phyloP scores from a whole-genome alignment of 768 basidiomycete genomes.

The Postia placenta region DNA sequence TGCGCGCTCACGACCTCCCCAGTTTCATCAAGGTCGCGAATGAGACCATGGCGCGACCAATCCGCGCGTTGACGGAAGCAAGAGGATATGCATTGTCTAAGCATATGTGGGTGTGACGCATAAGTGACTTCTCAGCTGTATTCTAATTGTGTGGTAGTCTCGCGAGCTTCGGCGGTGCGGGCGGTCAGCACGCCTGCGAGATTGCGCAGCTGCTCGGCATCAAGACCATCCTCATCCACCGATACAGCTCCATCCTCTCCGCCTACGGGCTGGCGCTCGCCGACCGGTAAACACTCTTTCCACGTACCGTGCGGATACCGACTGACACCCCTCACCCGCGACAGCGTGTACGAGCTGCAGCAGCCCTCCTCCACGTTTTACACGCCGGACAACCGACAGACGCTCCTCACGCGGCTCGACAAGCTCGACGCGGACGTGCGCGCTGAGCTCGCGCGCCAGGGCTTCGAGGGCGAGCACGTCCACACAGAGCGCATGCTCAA shows the following conservation, averaged over 20 bases:
- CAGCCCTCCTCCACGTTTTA: constrained; percentile 86
- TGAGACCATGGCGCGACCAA: constrained; percentile 94
- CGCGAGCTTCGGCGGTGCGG: constrained; percentile 85
- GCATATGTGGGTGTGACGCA: constrained; percentile 45
- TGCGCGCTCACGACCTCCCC: neutral
- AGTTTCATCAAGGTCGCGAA: constrained; percentile 96
- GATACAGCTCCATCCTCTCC: constrained; percentile 88
- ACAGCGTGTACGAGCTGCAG: constrained; percentile 81
- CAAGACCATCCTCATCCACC: constrained; percentile 80
- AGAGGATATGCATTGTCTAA: constrained; percentile 77
- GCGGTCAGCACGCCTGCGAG: constrained; percentile 91
- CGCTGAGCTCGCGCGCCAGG: constrained; percentile 68
- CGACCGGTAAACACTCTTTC: constrained; percentile 48
- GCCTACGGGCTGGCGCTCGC: constrained; percentile 93
- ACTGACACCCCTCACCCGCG: neutral
- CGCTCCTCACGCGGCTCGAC: constrained; percentile 62
- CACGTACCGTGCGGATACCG: neutral
- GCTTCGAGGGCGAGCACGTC: constrained; percentile 71
- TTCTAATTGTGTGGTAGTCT: constrained; percentile 36
- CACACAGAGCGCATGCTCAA: constrained; percentile 78
- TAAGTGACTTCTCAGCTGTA: constrained; percentile 6
- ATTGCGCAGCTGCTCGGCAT: constrained; percentile 85
- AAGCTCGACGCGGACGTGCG: constrained; percentile 57
- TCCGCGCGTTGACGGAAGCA: constrained; percentile 86
- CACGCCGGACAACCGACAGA: constrained; percentile 46